phyloP scores from a whole-genome alignment of 345 rosid genomes.

The Populus euphratica region DNA sequence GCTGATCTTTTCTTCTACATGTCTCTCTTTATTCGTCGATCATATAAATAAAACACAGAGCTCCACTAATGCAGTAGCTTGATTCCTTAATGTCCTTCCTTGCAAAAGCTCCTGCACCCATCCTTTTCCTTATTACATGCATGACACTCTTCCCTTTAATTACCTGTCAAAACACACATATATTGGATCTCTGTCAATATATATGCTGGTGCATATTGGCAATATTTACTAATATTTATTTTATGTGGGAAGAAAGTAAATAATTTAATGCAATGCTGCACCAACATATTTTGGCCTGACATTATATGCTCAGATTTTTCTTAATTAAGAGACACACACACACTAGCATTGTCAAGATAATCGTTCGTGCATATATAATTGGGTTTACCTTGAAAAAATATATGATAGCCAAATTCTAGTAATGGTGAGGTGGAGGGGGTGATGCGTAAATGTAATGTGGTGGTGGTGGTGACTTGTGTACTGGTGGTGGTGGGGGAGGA shows the following conservation, averaged over 20 bases:
- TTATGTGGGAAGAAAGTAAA: not conserved
- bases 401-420: constrained; percentile 16
- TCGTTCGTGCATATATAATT: not conserved
- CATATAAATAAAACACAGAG: not conserved
- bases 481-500: not conserved
- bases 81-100: not conserved
- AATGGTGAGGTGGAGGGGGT: constrained; percentile 16
- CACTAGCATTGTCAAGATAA: not conserved
- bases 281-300: not conserved
- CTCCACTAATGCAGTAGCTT: not conserved
- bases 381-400: constrained; percentile 24
- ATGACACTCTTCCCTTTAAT: not conserved
- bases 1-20: not conserved
- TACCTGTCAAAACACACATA: not conserved
- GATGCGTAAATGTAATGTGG: constrained; percentile 2
- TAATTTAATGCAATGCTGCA: not conserved
- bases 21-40: not conserved
- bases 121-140: not conserved
- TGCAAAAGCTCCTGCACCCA: not conserved
- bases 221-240: not conserved
- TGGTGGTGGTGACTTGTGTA: constrained; percentile 1
- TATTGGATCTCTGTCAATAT: not conserved
- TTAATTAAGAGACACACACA: not conserved
- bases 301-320: not conserved
- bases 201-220: not conserved